Conservation (phyloP, 163 green algal species). For the Chloromonas sp. region DNA sequence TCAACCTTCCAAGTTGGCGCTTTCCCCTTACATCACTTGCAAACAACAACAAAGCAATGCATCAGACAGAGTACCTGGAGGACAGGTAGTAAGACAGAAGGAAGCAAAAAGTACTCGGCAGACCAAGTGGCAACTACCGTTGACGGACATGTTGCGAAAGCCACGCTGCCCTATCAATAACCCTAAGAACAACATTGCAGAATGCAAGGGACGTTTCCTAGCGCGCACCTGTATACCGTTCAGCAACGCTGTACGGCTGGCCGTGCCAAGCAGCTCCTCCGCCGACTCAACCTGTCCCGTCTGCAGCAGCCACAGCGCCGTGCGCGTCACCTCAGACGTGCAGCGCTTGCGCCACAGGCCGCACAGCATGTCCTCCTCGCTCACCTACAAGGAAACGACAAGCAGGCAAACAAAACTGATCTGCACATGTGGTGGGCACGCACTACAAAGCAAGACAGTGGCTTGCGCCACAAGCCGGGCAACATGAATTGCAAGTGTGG, state of each 20-base stretch:
- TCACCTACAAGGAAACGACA: slow-evolving; percentile 35
- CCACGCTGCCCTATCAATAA: too few species aligned
- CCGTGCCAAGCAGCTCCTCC: slow-evolving; percentile 58
- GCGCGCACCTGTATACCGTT: not conserved
- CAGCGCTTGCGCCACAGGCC: slow-evolving; percentile 83
- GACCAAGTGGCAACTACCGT: too few species aligned
- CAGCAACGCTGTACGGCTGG: not conserved
- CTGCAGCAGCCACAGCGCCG: slow-evolving; percentile 76
- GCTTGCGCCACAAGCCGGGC: not conserved
- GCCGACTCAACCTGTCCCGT: slow-evolving; percentile 73
- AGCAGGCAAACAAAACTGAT: not conserved
- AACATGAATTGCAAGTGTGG: not conserved
- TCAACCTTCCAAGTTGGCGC: too few species aligned
- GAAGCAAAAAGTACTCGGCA: too few species aligned
- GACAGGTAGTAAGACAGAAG: too few species aligned
- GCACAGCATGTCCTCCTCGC: slow-evolving; percentile 83
- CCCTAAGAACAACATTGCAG: too few species aligned
- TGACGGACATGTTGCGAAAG: too few species aligned
- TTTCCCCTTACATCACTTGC: too few species aligned
- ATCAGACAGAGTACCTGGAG: too few species aligned
- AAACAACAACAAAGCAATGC: too few species aligned
- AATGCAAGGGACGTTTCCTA: too few species aligned
- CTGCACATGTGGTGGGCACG: not conserved
- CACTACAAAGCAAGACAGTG: too few species aligned
- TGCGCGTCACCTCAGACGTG: slow-evolving; percentile 52